phyloP scores from a whole-genome alignment of 106 monocot species.

The Xerophyta viscosa region DNA sequence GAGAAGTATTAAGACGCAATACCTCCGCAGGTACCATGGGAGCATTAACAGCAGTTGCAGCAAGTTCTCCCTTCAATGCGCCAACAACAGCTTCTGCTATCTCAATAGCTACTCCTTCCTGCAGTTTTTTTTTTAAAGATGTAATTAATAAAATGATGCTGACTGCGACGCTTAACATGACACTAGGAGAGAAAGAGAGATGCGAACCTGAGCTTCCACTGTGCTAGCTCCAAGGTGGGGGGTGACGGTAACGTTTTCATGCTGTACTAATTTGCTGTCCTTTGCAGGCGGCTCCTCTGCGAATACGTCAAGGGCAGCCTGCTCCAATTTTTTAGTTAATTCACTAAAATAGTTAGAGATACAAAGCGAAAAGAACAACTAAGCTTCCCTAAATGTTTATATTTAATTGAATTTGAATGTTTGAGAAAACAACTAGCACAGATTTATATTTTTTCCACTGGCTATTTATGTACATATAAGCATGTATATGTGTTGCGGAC shows the following conservation, averaged over 20 bases:
- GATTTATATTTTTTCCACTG: too few relatives aligned
- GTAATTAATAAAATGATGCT: neutral
- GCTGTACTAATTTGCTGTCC: slow-evolving; percentile 70
- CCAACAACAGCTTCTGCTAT: slow-evolving; percentile 89
- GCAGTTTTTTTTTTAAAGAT: neutral
- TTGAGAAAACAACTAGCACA: too few relatives aligned
- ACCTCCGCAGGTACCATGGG: slow-evolving; percentile 93
- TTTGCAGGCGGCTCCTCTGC: slow-evolving; percentile 60
- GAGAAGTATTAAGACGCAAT: too few relatives aligned
- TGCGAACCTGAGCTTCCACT: slow-evolving; percentile 68
- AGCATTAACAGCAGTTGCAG: slow-evolving; percentile 84
- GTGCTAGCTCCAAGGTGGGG: slow-evolving; percentile 87
- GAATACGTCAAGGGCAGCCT: slow-evolving; percentile 96
- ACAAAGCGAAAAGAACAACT: neutral
- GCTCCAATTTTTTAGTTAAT: slow-evolving; percentile 2
- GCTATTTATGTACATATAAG: too few relatives aligned
- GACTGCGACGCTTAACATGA: neutral
- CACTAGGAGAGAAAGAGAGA: neutral
- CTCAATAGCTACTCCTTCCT: slow-evolving; percentile 95
- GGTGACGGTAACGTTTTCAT: slow-evolving; percentile 74
- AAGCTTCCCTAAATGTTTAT: neutral
- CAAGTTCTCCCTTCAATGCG: slow-evolving; percentile 74
- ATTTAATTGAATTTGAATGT: neutral
- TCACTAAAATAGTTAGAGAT: neutral
- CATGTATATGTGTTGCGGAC: too few relatives aligned